Evolutionary conservation across 2,329 filamentous ascomycete species (phyloP).

Genomic region (Ceratocystis albifundus): DNA sequence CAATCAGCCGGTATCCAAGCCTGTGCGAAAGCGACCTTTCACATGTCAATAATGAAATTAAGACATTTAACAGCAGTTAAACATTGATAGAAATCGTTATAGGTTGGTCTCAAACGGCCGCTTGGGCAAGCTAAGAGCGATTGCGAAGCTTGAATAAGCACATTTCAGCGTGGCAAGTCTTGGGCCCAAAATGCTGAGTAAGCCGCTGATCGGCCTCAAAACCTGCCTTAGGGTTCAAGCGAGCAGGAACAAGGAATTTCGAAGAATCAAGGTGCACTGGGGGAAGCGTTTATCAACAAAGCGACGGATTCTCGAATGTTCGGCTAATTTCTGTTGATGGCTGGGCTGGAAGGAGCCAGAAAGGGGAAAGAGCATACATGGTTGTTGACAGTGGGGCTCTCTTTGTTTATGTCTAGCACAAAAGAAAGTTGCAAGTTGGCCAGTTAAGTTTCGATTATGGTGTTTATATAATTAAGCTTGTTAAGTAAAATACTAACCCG

Average conservation of each 20-base stretch:
- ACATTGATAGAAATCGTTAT: neutral
- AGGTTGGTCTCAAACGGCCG: neutral
- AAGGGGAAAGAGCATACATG: neutral
- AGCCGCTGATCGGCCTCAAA: neutral
- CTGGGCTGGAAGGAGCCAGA: neutral
- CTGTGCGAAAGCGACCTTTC: neutral
- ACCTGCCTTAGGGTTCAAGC: neutral
- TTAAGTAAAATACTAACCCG: too few relatives aligned
- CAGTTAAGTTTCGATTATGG: neutral
- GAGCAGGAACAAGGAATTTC: neutral
- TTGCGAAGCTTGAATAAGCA: too few relatives aligned
- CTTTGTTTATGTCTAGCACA: neutral
- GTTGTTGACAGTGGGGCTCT: slow-evolving; percentile 3
- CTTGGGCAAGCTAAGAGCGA: neutral
- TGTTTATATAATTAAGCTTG: too few relatives aligned
- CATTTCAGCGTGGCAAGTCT: too few relatives aligned
- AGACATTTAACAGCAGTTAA: neutral
- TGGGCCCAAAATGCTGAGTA: neutral
- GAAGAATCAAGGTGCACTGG: neutral
- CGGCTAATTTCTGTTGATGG: slow-evolving; percentile 6
- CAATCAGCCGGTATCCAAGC: neutral
- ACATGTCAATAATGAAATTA: neutral
- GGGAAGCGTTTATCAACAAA: neutral
- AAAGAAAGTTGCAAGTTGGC: slow-evolving; percentile 4
- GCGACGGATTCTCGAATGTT: slow-evolving; percentile 20